phyloP scores from a whole-genome alignment of 768 basidiomycete genomes.

The Tricholomella constricta region DNA sequence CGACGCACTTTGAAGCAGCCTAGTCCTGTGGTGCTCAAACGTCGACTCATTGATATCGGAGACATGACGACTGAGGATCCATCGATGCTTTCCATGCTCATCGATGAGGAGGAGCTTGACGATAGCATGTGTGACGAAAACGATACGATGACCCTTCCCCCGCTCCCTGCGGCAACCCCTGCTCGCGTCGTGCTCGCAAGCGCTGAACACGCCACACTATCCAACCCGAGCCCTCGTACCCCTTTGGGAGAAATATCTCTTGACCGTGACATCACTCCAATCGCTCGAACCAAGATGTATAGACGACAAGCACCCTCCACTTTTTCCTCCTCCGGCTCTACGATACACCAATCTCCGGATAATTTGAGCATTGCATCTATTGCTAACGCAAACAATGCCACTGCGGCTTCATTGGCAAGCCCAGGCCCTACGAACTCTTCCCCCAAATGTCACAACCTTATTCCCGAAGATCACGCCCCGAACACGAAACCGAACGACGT shows the following conservation, averaged over 20 bases:
- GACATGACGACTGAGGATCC: conserved; percentile 46
- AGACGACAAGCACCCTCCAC: conserved; percentile 26
- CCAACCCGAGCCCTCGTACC: conserved; percentile 33
- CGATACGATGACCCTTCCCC: conserved; percentile 36
- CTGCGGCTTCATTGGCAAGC: conserved; percentile 21
- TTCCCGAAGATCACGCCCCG: neutral
- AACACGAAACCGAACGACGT: neutral
- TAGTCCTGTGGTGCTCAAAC: conserved; percentile 33
- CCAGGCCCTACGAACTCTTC: neutral
- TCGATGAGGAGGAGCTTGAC: conserved; percentile 36
- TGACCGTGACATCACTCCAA: conserved; percentile 35
- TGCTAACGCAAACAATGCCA: conserved; percentile 21
- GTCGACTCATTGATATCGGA: conserved; percentile 51
- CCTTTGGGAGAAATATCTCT: conserved; percentile 39
- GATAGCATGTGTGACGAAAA: conserved; percentile 37
- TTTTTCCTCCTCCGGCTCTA: conserved; percentile 16
- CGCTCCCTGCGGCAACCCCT: conserved; percentile 35
- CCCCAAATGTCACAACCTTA: conserved; percentile 1
- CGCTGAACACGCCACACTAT: conserved; percentile 16
- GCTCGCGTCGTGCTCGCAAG: conserved; percentile 1
- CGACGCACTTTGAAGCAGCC: conserved; percentile 28
- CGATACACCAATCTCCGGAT: conserved; percentile 11
- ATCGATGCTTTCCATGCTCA: conserved; percentile 31
- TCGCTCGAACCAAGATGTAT: conserved; percentile 34
- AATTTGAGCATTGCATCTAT: conserved; percentile 13